Evolutionary conservation across 2,329 filamentous ascomycete species (phyloP).

Genomic region (Pseudopyricularia cyperi): DNA sequence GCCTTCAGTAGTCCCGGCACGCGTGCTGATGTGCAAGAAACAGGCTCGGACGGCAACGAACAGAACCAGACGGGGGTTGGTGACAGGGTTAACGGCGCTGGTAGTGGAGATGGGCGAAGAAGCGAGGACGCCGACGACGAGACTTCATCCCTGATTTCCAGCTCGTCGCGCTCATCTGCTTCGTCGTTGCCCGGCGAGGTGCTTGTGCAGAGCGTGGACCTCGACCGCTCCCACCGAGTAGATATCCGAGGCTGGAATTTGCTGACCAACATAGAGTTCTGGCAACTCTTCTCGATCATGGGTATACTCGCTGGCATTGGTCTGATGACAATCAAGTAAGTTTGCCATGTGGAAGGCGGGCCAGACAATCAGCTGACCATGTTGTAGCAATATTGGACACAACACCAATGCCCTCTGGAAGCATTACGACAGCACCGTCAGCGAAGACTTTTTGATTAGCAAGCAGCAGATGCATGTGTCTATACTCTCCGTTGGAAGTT

Average conservation of each 20-base stretch:
- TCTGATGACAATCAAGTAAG: slow-evolving; percentile 97
- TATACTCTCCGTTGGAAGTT: slow-evolving; percentile 81
- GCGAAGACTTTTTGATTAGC: slow-evolving; percentile 61
- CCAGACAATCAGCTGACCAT: background rate
- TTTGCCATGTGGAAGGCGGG: slow-evolving; percentile 6
- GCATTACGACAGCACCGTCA: slow-evolving; percentile 62
- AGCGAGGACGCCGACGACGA: slow-evolving; percentile 37
- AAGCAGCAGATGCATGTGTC: slow-evolving; percentile 88
- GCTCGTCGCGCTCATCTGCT: slow-evolving; percentile 20
- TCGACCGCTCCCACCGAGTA: slow-evolving; percentile 64
- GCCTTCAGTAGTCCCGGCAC: slow-evolving; percentile 28
- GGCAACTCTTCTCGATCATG: slow-evolving; percentile 81
- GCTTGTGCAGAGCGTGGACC: slow-evolving; percentile 48
- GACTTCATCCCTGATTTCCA: slow-evolving; percentile 63
- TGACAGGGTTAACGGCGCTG: background rate
- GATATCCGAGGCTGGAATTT: slow-evolving; percentile 81
- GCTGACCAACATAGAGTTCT: slow-evolving; percentile 65
- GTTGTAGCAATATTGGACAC: slow-evolving; percentile 78
- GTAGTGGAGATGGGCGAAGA: background rate
- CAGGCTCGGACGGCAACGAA: slow-evolving; percentile 2
- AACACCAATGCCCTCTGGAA: slow-evolving; percentile 80
- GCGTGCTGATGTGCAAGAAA: slow-evolving; percentile 7
- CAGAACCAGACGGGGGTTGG: background rate
- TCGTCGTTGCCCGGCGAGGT: slow-evolving; percentile 38
- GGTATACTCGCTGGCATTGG: slow-evolving; percentile 86